Base-by-base conservation (phyloP, 2,329 filamentous ascomycete genomes). In the Diaporthe batatas region DNA sequence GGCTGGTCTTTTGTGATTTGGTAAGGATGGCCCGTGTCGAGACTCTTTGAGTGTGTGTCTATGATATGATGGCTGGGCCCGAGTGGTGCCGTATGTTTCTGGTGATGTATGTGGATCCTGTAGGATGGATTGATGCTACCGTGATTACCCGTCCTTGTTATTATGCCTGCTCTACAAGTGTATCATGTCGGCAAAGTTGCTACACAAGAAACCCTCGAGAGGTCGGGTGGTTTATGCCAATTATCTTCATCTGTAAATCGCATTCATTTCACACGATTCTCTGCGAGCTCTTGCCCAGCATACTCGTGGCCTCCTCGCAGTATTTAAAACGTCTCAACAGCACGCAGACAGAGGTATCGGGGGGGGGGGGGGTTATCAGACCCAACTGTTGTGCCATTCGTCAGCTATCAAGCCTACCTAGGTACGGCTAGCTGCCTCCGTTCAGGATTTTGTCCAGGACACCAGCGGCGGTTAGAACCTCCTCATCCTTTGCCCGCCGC, bases 401-500 rank as follows among this genome's bases (percentile, higher is more conserved):
- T 7, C 10, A 8, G 6, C n/a, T 18, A 2, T 6, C 0, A 14
- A 1, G 12, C 10, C 16, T 10, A n/a, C n/a, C n/a, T n/a, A n/a
- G n/a, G n/a, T n/a, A 6, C 7, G 8, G 8, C 36, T 64, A 53
- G 2, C 14, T 70, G 4, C 10, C 29, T 12, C 39, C 73, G 65
- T 71, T 75, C 0, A 76, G 25, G 8, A 58, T 68, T 6, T 23
- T 10, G 25, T 72, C 71, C 7, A 76, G 16, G 3, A 75, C 34
- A 18, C 65, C 71, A 29, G 73, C 59, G 3, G 59, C 71, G 6
- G 68, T 72, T 2, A 76, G 69, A 1, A 72, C 72, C 16, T 72
- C 71, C 54, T 75, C 73, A 21, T 76, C 75, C 29, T 69, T 49
- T 25, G 51, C 62, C 2, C 73, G 49, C 62, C 71, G 75, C 7